Percentiles rank a stretch among this genome's conserved stretches.
Evolutionary conservation across 768 basidiomycete species (phyloP).

Genomic region (Mycena haematopus): DNA sequence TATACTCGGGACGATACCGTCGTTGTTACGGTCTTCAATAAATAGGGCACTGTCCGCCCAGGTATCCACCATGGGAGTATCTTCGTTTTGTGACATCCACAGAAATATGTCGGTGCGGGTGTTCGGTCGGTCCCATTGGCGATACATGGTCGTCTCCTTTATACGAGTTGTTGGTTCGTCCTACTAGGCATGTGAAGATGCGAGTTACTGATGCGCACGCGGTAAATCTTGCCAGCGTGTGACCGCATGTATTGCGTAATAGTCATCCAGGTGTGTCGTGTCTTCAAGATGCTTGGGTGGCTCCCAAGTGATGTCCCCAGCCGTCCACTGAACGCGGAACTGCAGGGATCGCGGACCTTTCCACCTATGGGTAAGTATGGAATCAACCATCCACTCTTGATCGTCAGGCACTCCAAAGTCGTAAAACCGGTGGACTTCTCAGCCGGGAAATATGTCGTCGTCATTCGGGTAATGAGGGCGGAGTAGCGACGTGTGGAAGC

Average conservation of each 20-base stretch:
- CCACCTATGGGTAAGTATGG: background rate
- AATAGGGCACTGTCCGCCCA: too few species aligned
- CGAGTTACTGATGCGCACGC: too few species aligned
- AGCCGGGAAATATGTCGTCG: background rate
- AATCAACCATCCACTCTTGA: background rate
- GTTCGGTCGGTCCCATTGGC: too few species aligned
- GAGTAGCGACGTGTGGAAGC: background rate
- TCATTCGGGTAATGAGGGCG: background rate
- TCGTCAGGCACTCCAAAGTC: background rate
- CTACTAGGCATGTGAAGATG: too few species aligned
- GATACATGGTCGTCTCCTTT: too few species aligned
- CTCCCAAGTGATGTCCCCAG: background rate
- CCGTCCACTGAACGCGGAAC: background rate
- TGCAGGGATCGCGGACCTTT: background rate
- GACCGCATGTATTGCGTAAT: background rate
- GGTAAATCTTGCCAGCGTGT: background rate
- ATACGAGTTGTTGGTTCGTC: too few species aligned
- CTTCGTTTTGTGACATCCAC: too few species aligned
- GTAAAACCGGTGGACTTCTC: background rate
- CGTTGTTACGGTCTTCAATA: too few species aligned
- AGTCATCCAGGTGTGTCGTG: background rate
- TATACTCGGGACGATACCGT: too few species aligned
- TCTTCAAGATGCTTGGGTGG: background rate
- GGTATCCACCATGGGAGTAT: too few species aligned
- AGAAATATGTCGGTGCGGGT: too few species aligned